Evolutionary conservation across 805 yeast genomes (phyloP), one percentile per base, ranked within the genome.

Genomic region (Suhomyces sp.): DNA sequence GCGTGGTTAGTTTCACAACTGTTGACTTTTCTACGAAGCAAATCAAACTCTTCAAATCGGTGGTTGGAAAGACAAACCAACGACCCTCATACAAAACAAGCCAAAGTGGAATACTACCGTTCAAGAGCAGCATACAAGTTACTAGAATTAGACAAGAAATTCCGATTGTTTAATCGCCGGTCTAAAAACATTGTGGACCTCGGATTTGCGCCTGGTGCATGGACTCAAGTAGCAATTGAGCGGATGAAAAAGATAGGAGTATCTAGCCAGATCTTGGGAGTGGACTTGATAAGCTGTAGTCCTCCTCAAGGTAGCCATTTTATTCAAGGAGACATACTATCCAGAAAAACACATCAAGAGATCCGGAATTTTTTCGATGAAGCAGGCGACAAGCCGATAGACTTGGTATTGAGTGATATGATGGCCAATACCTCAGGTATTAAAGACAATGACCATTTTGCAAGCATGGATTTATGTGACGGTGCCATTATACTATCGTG

Each of bases 71-170:
- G 98, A 36, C 91, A 84, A 42, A 54, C 63, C 13, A 66, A 60
- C 7, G 98, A 91, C 54, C 63, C 48, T 17, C 88, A 69, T 58
- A 72, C 88, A 3, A 67, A 74, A 36, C 80, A 80, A 44, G 91
- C 97, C 3, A 77, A 74, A 46, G 60, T 63, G 4, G 69, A 72
- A 28, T 74, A 83, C 33, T 76, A 76, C 47, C 72, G 80, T 48
- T 88, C 97, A 2, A 60, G 98, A 28, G 98, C 98, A 0, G 97
- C 97, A 0, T 91, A 79, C 63, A 93, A 93, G 53, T 65, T 93
- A 21, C 56, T 79, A 15, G 95, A 91, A 52, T 70, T 93, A 8
- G 79, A 90, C 54, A 66, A 77, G 11, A 78, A 74, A 48, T 84
- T 69, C 59, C 57, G 67, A 20, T 41, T 93, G 2, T 80, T 91